A percentile compares a stretch with the other conserved stretches of the same genome.
phyloP scores from a whole-genome alignment of 148 eudicot genomes.

The Camellia sinensis region DNA sequence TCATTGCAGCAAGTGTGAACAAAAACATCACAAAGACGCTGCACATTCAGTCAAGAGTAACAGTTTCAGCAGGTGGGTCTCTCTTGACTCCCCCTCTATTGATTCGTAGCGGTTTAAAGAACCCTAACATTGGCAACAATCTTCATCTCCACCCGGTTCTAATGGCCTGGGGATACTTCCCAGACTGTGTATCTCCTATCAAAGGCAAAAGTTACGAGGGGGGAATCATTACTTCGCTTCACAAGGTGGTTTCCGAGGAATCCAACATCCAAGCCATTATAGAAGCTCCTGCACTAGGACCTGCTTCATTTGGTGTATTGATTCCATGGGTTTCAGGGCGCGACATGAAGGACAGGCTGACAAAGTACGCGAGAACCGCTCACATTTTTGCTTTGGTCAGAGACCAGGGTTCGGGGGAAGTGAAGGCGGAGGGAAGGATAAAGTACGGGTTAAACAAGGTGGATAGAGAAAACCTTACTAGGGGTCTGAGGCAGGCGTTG shows the following conservation, averaged over 20 bases:
- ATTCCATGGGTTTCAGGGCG: conserved; percentile 78
- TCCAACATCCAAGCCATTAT: conserved; percentile 46
- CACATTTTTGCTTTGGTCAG: conserved; percentile 52
- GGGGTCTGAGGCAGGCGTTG: conserved; percentile 56
- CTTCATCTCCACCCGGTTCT: conserved; percentile 76
- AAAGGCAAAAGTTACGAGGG: conserved; percentile 65
- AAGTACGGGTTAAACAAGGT: conserved; percentile 34
- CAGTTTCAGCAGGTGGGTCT: conserved; percentile 76
- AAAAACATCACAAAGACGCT: conserved; percentile 49
- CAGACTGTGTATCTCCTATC: conserved; percentile 36
- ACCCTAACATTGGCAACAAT: conserved; percentile 64
- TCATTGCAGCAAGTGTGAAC: conserved; percentile 39
- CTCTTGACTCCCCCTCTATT: conserved; percentile 73
- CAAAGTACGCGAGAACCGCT: conserved; percentile 61
- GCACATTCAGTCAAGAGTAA: conserved; percentile 52
- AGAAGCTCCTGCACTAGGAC: conserved; percentile 59
- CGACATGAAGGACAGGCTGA: conserved; percentile 67
- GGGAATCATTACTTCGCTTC: conserved; percentile 75
- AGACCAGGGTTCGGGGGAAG: conserved; percentile 66
- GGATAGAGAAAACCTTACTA: conserved; percentile 61
- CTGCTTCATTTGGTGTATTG: conserved; percentile 45
- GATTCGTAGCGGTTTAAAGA: conserved; percentile 63
- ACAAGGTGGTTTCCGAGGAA: conserved; percentile 59
- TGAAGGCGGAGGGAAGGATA: conserved; percentile 48
- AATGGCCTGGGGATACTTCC: conserved; percentile 83